Base-by-base conservation (phyloP, 1,139 yeast genomes). In the Debaryomycetaceae sp. region DNA sequence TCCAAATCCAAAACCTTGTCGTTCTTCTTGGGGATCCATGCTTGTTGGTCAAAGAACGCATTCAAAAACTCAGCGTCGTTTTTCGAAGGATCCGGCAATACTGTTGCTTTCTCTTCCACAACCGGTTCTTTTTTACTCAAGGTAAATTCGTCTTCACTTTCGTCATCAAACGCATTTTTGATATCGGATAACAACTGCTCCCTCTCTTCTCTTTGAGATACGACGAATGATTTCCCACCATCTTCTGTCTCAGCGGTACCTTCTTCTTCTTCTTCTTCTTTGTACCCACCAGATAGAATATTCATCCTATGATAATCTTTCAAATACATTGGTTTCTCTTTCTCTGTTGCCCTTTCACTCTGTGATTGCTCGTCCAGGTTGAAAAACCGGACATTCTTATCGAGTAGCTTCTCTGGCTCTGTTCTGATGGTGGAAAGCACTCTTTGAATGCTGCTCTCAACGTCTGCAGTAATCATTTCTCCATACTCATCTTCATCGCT, bases 401-500 rank as follows among this genome's bases (percentile, higher is more conserved):
- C 85, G 51, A 86, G 74, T 42, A 93, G 68, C 53, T 78, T 75
- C 40, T 58, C 56, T 42, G 93, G 93, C 46, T 87, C 82, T 6
- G 74, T 73, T 57, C 79, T 81, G 49, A 95, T 78, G 0, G 96
- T 85, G 23, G 70, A 61, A 45, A 95, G 65, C 2, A 93, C 96
- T 42, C 82, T 74, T 45, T 78, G 73, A 53, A 95, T 85, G 8
- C 95, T 95, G 14, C 74, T 65, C 53, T 95, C 97, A 6, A 95
- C 88, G 45, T 87, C 90, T 41, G 82, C 90, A 0, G 98, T 93
- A 44, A 88, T 75, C 47, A 93, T 70, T 36, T 89, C 96, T 40
- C 97, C 99, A 55, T 65, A 85, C 50, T 91, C 97, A 59, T 95
- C 99, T 65, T 95, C 99, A 60, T 89, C 97, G 1, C 73, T 67